Percentiles rank a stretch among this genome's conserved stretches.
Evolutionary conservation across 331 rosid species (phyloP).

Genomic region (Malus hybrid): DNA sequence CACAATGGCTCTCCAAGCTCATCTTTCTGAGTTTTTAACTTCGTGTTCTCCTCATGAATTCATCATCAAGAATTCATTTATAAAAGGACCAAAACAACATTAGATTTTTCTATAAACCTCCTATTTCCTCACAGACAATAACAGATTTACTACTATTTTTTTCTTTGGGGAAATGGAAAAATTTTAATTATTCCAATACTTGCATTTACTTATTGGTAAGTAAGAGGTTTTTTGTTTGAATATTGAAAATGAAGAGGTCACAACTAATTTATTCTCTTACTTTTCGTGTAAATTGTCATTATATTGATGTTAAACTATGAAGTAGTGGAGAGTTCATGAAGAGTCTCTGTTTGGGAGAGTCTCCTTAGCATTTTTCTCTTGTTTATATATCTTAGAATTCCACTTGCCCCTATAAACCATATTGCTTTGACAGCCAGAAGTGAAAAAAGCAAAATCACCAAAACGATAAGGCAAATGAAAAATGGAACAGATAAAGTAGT

Average conservation of each 20-base stretch:
- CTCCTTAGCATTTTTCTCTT: no score
- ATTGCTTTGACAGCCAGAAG: conserved; percentile 7
- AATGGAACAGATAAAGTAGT: conserved; percentile 17
- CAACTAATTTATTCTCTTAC: no score
- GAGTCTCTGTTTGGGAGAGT: no score
- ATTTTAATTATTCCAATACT: background rate
- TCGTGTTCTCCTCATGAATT: conserved; percentile 69
- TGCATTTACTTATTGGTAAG: no score
- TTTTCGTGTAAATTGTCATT: no score
- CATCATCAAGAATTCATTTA: conserved; percentile 1
- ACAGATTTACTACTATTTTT: no score
- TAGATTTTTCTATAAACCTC: background rate
- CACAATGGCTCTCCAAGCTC: conserved; percentile 61
- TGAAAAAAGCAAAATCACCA: conserved; percentile 12
- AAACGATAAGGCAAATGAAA: conserved; percentile 5
- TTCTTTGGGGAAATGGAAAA: background rate
- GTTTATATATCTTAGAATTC: background rate
- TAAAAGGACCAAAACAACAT: background rate
- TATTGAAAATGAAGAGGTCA: no score
- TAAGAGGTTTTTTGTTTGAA: no score
- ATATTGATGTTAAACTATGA: no score
- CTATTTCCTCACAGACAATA: background rate
- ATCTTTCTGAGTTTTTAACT: conserved; percentile 56
- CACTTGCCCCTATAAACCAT: conserved; percentile 1
- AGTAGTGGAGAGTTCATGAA: no score